A percentile compares a stretch with the other conserved stretches of the same genome.
Conservation (phyloP, 768 basidiomycete genomes). For the Pleurotus djamor region DNA sequence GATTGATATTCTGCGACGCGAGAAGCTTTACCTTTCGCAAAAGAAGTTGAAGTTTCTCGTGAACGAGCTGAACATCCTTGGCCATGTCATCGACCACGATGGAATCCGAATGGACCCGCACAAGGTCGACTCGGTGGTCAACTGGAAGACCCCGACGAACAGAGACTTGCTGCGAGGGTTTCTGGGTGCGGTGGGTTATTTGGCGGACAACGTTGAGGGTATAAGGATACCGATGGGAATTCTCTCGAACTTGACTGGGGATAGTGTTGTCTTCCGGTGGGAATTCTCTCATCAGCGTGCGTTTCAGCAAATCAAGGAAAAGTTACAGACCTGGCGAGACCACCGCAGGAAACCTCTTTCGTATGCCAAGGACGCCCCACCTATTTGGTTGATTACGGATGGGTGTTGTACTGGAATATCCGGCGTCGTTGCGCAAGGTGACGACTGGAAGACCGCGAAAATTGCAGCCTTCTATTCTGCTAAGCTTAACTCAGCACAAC, state of each 20-base stretch:
- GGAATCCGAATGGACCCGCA: conserved; percentile 26
- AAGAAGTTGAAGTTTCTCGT: conserved; percentile 20
- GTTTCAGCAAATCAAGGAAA: conserved; percentile 22
- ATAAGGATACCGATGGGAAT: conserved; percentile 24
- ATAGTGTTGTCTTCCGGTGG: conserved; percentile 11
- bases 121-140: conserved; percentile 26
- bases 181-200: conserved; percentile 27
- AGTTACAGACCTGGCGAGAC: conserved; percentile 2
- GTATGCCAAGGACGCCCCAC: conserved; percentile 7
- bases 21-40: conserved; percentile 23
- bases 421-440: conserved; percentile 9
- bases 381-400: conserved; percentile 16
- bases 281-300: conserved; percentile 11
- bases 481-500: conserved; percentile 17
- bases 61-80: conserved; percentile 13
- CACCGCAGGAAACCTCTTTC: conserved; percentile 8
- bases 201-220: conserved; percentile 16
- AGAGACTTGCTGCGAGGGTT: conserved; percentile 24
- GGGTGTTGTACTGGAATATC: conserved; percentile 14
- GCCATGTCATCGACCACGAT: conserved; percentile 17
- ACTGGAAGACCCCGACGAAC: conserved; percentile 21
- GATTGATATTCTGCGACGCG: conserved; percentile 19
- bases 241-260: conserved; percentile 12
- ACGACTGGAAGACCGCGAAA: conserved; percentile 16
- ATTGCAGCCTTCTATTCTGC: conserved; percentile 23